These are phyloP conservation scores for Fabrea salina DNA, from an alignment of 169 alveolate species.

Conservation along the genomic window DNA sequence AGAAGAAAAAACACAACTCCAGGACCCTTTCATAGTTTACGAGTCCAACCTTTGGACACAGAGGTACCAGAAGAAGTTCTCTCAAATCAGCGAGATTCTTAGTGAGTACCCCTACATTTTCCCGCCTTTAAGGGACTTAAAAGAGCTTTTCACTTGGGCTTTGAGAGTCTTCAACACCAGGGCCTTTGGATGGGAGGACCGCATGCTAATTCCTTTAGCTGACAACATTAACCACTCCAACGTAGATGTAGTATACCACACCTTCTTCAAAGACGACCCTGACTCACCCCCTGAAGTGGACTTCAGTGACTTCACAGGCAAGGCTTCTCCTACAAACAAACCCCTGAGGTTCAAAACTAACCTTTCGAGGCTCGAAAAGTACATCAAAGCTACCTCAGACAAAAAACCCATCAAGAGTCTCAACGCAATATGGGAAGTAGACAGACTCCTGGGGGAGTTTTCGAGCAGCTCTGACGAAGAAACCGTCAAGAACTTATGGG, in stretches of 20 bases:
- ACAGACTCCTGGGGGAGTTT: background rate
- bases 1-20: background rate
- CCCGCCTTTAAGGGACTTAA: constrained; percentile 16
- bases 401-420: background rate
- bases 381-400: background rate
- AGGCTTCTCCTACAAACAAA: too few species aligned
- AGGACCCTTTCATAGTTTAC: constrained; percentile 9
- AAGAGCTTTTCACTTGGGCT: constrained; percentile 25
- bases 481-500: background rate
- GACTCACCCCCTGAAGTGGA: background rate
- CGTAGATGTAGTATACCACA: background rate
- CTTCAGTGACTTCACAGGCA: background rate
- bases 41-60: background rate
- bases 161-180: background rate
- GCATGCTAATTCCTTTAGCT: constrained; percentile 34
- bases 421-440: constrained; percentile 8
- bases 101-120: background rate
- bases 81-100: background rate
- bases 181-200: constrained; percentile 27
- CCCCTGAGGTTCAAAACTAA: background rate
- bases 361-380: constrained; percentile 18
- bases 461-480: constrained; percentile 28
- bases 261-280: background rate
- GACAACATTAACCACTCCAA: constrained; percentile 21
- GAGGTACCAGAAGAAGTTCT: background rate